Conservation (phyloP, 768 basidiomycete genomes). For the Xerocomellus dryophilus region DNA sequence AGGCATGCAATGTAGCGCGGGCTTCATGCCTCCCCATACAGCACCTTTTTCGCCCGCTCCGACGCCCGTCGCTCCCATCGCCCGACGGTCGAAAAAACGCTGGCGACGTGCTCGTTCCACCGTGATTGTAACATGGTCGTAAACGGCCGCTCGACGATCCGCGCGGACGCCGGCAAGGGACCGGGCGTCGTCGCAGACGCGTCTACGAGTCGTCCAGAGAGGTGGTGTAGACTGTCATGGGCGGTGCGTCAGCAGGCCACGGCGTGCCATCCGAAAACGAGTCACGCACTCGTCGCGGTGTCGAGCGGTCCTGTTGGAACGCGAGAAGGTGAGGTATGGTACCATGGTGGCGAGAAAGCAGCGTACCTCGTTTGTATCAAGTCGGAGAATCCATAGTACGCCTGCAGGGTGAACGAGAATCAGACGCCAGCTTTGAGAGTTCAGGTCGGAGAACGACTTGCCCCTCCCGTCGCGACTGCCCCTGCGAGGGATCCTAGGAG, state of each 20-base stretch:
- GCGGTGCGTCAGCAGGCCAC: too few species aligned
- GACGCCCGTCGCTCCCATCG: slow-evolving; percentile 45
- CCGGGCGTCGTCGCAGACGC: slow-evolving; percentile 46
- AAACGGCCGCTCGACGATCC: slow-evolving; percentile 49
- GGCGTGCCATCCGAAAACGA: too few species aligned
- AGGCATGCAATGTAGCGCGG: too few species aligned
- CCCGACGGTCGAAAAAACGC: slow-evolving; percentile 41
- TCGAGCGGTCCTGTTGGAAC: slow-evolving; percentile 46
- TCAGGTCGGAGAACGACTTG: slow-evolving; percentile 25
- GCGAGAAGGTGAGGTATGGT: too few species aligned
- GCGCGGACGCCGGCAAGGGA: slow-evolving; percentile 53
- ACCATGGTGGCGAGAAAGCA: too few species aligned
- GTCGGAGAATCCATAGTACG: slow-evolving; percentile 71
- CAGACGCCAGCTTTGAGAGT: background rate
- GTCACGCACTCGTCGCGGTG: slow-evolving; percentile 48
- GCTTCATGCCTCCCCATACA: slow-evolving; percentile 43
- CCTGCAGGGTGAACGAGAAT: slow-evolving; percentile 31
- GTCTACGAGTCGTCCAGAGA: slow-evolving; percentile 51
- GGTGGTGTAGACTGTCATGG: slow-evolving; percentile 46
- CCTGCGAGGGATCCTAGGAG: slow-evolving; percentile 67
- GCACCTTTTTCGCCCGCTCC: slow-evolving; percentile 44
- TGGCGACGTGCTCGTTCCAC: slow-evolving; percentile 60
- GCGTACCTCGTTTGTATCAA: slow-evolving; percentile 53
- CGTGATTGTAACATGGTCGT: slow-evolving; percentile 45
- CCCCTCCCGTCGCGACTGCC: slow-evolving; percentile 65